Evolutionary conservation across 2,329 filamentous ascomycete genomes (phyloP).

Genomic region (Hypoxylon sp.): DNA sequence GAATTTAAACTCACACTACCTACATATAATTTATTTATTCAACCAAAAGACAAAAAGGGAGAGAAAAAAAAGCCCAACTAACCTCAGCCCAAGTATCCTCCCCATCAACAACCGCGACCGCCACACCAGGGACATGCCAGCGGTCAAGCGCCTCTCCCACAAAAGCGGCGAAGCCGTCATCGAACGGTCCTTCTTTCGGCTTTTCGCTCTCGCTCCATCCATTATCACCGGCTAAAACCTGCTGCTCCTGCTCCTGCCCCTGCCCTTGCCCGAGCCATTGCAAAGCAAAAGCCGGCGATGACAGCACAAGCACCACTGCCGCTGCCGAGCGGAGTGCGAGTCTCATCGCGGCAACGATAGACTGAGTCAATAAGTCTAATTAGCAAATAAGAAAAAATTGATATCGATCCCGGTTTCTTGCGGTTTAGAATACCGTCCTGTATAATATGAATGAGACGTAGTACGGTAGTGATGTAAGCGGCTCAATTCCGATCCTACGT

Average conservation of each 20-base stretch:
- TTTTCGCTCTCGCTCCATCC: neutral
- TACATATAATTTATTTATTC: neutral
- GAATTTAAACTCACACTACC: neutral
- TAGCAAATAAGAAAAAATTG: neutral
- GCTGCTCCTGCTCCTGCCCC: slow-evolving; percentile 17
- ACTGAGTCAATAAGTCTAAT: neutral
- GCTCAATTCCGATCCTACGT: slow-evolving; percentile 1
- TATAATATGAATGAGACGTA: neutral
- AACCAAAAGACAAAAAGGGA: neutral
- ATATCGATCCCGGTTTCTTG: neutral
- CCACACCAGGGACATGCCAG: slow-evolving; percentile 66
- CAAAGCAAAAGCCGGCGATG: neutral
- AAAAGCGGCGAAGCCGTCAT: slow-evolving; percentile 36
- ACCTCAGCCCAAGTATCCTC: slow-evolving; percentile 60
- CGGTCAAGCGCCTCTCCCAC: slow-evolving; percentile 49
- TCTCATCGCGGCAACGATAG: slow-evolving; percentile 9
- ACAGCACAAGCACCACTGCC: neutral
- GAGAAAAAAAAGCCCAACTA: slow-evolving; percentile 31
- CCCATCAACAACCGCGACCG: slow-evolving; percentile 64
- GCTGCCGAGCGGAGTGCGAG: neutral
- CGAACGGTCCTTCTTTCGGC: slow-evolving; percentile 34
- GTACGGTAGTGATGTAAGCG: neutral
- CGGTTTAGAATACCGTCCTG: neutral
- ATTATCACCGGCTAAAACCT: neutral
- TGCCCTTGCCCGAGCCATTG: neutral